Evolutionary conservation across 345 rosid species (phyloP), one percentile per base, ranked within the genome.

Genomic region (Pugionium cornutum): DNA sequence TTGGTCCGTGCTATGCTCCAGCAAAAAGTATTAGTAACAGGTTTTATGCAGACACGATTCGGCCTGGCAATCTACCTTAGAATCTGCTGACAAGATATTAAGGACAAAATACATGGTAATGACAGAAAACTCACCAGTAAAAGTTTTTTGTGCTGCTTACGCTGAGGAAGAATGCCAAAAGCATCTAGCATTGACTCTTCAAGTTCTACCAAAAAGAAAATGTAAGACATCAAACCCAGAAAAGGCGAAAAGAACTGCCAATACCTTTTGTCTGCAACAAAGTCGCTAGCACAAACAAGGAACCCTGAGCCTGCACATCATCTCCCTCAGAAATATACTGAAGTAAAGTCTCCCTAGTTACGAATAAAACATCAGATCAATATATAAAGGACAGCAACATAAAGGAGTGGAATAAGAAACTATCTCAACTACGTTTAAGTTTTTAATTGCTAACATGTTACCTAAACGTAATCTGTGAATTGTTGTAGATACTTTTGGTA

Each of bases 81-180:
- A 43, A 18, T 46, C 30, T 42, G 4, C 52, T 53, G 45, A 62
- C 49, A 51, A 43, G 5, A 40, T 48, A 43, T 11, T 30, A 18
- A 53, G 64, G 54, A 50, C 45, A 31, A 64, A 46, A 52, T 58
- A 44, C 29, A 36, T 9, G 52, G 68, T 43, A 54, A 58, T 37
- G 68, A 65, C 60, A 39, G 64, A 40, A 40, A 49, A 76, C 88
- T 77, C 76, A 91, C 99, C 83, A 89, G 80, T 79, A 95, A 76
- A 71, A 85, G 91, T 60, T 95, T 91, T 82, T 91, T 95, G 68
- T 95, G 96, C 59, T 91, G 91, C 79, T 95, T 85, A 66, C 95
- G 89, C 62, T 87, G 97, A 44, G 99, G 99, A 69, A 95, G 96
- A 81, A 95, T 89, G 65, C 99, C 99, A 76, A 91, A 91, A 57